Evolutionary conservation across 1,284 basidiomycete genomes (phyloP), one percentile per base, ranked within the genome.

Genomic region (Golubevia sp.): DNA sequence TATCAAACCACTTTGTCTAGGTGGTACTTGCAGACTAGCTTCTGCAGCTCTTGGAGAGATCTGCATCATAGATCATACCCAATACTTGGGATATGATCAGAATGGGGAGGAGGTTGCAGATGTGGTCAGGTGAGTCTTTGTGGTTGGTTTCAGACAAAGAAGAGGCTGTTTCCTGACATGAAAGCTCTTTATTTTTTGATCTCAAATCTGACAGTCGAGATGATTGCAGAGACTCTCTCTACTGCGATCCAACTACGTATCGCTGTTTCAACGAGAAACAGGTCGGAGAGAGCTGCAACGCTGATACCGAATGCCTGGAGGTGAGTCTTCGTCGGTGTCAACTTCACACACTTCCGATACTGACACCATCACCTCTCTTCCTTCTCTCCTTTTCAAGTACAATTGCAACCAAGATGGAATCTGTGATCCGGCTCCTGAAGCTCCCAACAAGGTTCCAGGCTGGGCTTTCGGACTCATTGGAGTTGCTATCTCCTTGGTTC

Each of bases 21-120:
- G 34, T n/a, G 59, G 59, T 8, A 54, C 34, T 7, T 64, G 63
- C 25, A 20, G 30, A 18, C 18, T 57, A 24, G 63, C 62, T 24
- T 34, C 25, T 49, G 52, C 50, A 8, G 20, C 51, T 11, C 55
- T 38, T 2, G 63, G 59, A 27, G 25, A 34, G 4, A 25, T 24
- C 5, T 64, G 63, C 58, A 27, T 55, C 15, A 49, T 64, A 18
- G 63, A 64, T n/a, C 59, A 62, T 26, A 64, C 63, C 11, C 59
- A 60, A n/a, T 64, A 64, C 44, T 48, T 64, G 25, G 63, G 63
- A 27, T 64, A 61, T 26, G 61, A 64, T 24, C 50, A 26, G 20
- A 51, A 30, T 7, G 63, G 63, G 23, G 49, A 63, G 20, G 30
- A 62, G 27, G 59, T 62, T 11, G 44, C 48, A 15, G 63, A 61